Base-by-base conservation (phyloP, 2,329 filamentous ascomycete species). In the Pseudogymnoascus destructans region DNA sequence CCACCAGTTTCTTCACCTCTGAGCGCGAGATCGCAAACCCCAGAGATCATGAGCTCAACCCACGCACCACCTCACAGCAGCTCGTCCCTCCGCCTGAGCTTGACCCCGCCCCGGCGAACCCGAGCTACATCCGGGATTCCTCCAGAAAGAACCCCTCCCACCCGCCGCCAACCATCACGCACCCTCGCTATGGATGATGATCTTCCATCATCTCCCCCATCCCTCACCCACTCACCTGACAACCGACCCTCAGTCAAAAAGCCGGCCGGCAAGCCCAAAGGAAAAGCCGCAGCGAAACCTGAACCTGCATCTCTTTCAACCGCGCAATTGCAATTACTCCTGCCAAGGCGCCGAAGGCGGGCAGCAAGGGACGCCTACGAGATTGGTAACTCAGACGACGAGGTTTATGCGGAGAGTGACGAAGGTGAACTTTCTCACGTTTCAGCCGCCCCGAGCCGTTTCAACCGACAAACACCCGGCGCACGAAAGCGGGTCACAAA, bases 211-310 rank as follows among this genome's bases (percentile, higher is more conserved):
- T 85, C 81, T 2, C 82, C 81, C 0, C 82, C 82, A 0, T 85
- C 82, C 0, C 72, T 86, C 3, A 86, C 82, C 3, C 81, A 85
- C 65, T 86, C 82, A 0, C 82, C 82, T 30, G 84, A 85, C 64
- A 76, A 73, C 60, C 68, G 64, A 55, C 7, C 66, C 70, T 1
- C 65, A 67, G 25, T 46, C 58, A 11, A 65, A 35, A 56, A 46
- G 46, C 60, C 63, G 56, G 62, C 61, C 17, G 58, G 57, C 13
- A 59, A 59, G 55, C 15, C 23, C 5, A 57, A 57, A 5, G 52
- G 59, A 11, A 66, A 62, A 32, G 15, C 54, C 5, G 64, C 61
- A 36, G 35, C 55, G 23, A 65, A 61, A 57, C 65, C 63, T 42
- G 62, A 63, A 40, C 36, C 56, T 10, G 64, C 61, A 40, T 62